Evolutionary conservation across 2,329 filamentous ascomycete genomes (phyloP), one percentile per base, ranked within the genome.

Genomic region (Fusarium sp.): DNA sequence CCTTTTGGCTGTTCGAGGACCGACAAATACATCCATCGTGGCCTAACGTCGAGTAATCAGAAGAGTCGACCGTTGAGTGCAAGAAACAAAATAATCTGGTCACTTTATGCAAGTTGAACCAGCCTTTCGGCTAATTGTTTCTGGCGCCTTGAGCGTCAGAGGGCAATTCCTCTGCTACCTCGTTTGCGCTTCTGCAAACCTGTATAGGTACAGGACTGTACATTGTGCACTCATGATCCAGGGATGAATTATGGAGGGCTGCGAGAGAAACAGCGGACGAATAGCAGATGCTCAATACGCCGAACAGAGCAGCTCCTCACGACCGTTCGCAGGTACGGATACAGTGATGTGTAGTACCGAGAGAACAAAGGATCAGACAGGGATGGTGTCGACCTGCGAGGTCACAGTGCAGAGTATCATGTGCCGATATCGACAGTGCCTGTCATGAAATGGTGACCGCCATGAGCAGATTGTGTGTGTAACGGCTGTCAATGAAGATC

Each of bases 161-260:
- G 34, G 18, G 10, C 10, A 38, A 38, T n/a, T n/a, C 34, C 18
- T 38, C 34, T 38, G 10, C 34, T 30, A 30, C 29, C 13, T 38
- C n/a, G 34, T 27, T 57, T 65, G 65, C 57, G 58, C 65, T 67
- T 69, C 59, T 67, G 56, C 62, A 65, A 63, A 64, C 62, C 65
- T 61, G 71, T 74, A 69, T 69, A 75, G 73, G 73, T 75, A 75
- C 69, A 74, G 44, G 54, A 20, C 43, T 27, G 43, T n/a, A 53
- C 40, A 22, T 34, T 32, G 29, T 24, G 62, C 51, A 58, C 59
- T 62, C 60, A 65, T 60, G 32, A 54, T 58, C 65, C 65, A 61
- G 68, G 46, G 59, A 59, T 57, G 66, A 63, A 60, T 71, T 41
- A 15, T 47, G 15, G 34, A 55, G 63, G 58, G 61, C 41, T 54